Conservation (phyloP, 768 basidiomycete genomes). For the Boletus pseudopeckii region DNA sequence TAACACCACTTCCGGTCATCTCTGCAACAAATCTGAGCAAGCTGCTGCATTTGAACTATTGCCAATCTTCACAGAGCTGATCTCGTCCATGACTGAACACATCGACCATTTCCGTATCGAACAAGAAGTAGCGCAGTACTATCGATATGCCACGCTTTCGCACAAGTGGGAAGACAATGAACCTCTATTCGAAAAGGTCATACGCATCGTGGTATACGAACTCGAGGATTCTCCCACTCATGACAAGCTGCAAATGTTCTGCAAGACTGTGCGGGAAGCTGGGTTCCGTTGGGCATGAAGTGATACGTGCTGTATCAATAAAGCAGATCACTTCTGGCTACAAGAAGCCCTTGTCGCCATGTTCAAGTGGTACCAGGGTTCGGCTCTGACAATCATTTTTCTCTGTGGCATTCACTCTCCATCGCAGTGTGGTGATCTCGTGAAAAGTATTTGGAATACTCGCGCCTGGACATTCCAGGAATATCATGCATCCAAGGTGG, state of each 20-base stretch:
- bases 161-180: too few relatives aligned
- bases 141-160: too few relatives aligned
- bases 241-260: conserved; percentile 6
- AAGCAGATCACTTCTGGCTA: background rate
- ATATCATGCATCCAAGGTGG: conserved; percentile 6
- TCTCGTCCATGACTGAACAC: too few relatives aligned
- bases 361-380: conserved; percentile 11
- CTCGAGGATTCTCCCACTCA: background rate
- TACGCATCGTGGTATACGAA: too few relatives aligned
- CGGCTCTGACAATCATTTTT: background rate
- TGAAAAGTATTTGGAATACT: conserved; percentile 7
- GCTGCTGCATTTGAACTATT: too few relatives aligned
- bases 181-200: too few relatives aligned
- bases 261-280: background rate
- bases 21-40: too few relatives aligned
- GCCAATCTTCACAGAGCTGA: too few relatives aligned
- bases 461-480: conserved; percentile 6
- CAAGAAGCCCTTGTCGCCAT: conserved; percentile 5
- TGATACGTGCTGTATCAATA: conserved; percentile 7
- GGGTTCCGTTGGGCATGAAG: conserved; percentile 8
- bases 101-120: too few relatives aligned
- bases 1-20: too few relatives aligned
- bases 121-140: too few relatives aligned
- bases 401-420: background rate
- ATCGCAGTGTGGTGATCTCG: background rate